A percentile compares a stretch with the other conserved stretches of the same genome.
Conservation (phyloP, 768 basidiomycete genomes). For the Multifurca ochricompacta region DNA sequence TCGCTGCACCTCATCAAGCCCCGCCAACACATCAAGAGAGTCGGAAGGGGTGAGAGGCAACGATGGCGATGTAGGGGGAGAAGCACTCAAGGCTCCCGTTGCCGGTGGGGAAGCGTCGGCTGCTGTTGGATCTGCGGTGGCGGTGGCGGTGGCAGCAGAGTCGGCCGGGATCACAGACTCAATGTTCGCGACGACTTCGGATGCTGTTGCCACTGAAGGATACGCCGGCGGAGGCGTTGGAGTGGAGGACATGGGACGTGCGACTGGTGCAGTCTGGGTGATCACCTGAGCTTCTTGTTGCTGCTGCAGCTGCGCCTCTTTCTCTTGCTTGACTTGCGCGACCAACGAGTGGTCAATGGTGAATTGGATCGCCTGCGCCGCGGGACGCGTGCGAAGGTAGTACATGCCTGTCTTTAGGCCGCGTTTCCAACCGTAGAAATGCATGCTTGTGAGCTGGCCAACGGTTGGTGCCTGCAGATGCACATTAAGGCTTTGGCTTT, state of each 20-base stretch:
- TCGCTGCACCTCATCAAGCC: conserved; percentile 42
- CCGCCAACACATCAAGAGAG: conserved; percentile 26
- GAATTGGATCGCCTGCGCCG: conserved; percentile 95
- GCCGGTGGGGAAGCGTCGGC: conserved; percentile 9
- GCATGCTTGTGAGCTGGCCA: conserved; percentile 92
- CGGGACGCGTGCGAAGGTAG: conserved; percentile 91
- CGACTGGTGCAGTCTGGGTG: background rate
- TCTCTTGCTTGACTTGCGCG: conserved; percentile 51
- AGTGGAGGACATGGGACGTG: background rate
- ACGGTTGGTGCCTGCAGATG: conserved; percentile 84
- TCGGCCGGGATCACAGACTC: background rate
- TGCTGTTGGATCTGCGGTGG: background rate
- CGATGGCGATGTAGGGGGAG: conserved; percentile 27
- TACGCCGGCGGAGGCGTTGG: background rate
- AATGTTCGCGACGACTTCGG: background rate
- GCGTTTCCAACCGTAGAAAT: conserved; percentile 99
- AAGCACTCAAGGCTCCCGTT: conserved; percentile 21
- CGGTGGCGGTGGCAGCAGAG: background rate
- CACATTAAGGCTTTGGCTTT: conserved; percentile 90
- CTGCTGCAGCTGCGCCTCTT: conserved; percentile 20
- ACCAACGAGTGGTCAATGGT: conserved; percentile 82
- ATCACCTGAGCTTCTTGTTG: background rate
- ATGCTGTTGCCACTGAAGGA: conserved; percentile 6
- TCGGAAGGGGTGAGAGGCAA: conserved; percentile 20
- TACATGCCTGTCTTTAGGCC: conserved; percentile 99